Evolutionary conservation across 371 early-diverging fungal species (phyloP).

Genomic region (Dinochytrium kinnereticum): DNA sequence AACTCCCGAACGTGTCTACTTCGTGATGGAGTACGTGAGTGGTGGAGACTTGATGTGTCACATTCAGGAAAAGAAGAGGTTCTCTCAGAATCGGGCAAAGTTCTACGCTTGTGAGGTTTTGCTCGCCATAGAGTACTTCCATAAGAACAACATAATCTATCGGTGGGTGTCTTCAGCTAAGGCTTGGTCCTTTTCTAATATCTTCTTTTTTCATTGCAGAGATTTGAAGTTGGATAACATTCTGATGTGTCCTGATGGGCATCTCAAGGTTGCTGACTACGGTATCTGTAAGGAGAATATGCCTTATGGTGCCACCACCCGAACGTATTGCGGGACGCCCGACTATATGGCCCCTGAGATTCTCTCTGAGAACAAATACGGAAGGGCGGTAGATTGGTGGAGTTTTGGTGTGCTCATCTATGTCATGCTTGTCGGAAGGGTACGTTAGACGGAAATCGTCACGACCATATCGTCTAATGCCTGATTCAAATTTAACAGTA

Average conservation of each 20-base stretch:
- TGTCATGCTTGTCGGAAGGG: slow-evolving; percentile 65
- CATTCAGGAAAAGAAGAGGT: slow-evolving; percentile 56
- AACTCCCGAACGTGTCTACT: slow-evolving; percentile 62
- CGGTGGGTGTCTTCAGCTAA: slow-evolving; percentile 43
- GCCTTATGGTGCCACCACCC: slow-evolving; percentile 55
- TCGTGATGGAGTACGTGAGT: slow-evolving; percentile 75
- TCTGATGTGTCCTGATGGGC: slow-evolving; percentile 53
- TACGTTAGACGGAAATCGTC: slow-evolving; percentile 17
- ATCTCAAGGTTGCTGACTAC: slow-evolving; percentile 76
- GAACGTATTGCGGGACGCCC: slow-evolving; percentile 76
- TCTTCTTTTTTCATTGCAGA: slow-evolving; percentile 30
- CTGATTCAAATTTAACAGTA: slow-evolving; percentile 47
- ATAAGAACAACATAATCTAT: slow-evolving; percentile 67
- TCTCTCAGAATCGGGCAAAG: slow-evolving; percentile 51
- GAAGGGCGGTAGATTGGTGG: slow-evolving; percentile 73
- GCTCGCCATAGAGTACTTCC: slow-evolving; percentile 69
- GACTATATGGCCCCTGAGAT: slow-evolving; percentile 81
- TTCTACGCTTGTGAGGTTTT: slow-evolving; percentile 75
- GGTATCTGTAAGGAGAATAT: slow-evolving; percentile 74
- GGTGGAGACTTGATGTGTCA: slow-evolving; percentile 78
- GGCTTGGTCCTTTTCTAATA: not conserved
- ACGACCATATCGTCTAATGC: not conserved
- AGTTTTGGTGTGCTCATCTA: slow-evolving; percentile 71
- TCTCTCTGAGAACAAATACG: slow-evolving; percentile 58
- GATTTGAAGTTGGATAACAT: slow-evolving; percentile 63